A percentile compares a stretch with the other conserved stretches of the same genome.
phyloP scores from a whole-genome alignment of 1,284 basidiomycete species.

The Ceratobasidium sp. region DNA sequence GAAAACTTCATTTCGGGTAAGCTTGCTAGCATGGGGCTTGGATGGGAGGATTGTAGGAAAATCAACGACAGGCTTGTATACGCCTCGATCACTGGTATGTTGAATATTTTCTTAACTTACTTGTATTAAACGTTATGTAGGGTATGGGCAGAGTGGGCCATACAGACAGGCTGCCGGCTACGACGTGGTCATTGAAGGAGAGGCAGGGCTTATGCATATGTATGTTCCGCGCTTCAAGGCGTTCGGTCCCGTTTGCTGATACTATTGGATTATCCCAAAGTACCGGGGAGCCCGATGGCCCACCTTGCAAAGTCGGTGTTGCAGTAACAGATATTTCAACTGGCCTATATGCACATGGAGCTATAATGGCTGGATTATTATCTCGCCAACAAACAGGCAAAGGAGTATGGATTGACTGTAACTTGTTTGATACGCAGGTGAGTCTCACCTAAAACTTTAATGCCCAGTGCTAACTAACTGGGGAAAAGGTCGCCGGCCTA shows the following conservation, averaged over 20 bases:
- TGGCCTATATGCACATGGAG: slow-evolving; percentile 92
- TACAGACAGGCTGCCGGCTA: slow-evolving; percentile 87
- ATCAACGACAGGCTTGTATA: slow-evolving; percentile 90
- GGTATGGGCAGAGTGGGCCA: slow-evolving; percentile 96
- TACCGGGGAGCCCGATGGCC: slow-evolving; percentile 89
- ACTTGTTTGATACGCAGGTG: slow-evolving; percentile 54
- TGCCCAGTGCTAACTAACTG: slow-evolving; percentile 12
- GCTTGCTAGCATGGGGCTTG: slow-evolving; percentile 84
- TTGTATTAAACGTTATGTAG: slow-evolving; percentile 59
- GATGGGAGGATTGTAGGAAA: slow-evolving; percentile 84
- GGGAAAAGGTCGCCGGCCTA: slow-evolving; percentile 82
- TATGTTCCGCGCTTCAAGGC: slow-evolving; percentile 53
- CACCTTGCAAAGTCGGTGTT: slow-evolving; percentile 91
- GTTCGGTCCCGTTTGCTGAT: not conserved
- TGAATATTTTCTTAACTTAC: not conserved
- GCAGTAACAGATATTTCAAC: slow-evolving; percentile 93
- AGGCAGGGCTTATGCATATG: slow-evolving; percentile 96
- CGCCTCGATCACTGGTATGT: slow-evolving; percentile 86
- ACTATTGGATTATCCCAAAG: slow-evolving; percentile 57
- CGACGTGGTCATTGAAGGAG: slow-evolving; percentile 91
- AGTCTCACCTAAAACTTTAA: too few relatives aligned
- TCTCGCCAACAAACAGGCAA: slow-evolving; percentile 87
- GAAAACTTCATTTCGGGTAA: slow-evolving; percentile 91
- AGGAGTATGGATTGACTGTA: slow-evolving; percentile 92
- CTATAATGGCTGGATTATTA: slow-evolving; percentile 90